These are phyloP conservation scores for Deinandra increscens DNA, from an alignment of 129 eudicot species.

Conservation along the genomic window DNA sequence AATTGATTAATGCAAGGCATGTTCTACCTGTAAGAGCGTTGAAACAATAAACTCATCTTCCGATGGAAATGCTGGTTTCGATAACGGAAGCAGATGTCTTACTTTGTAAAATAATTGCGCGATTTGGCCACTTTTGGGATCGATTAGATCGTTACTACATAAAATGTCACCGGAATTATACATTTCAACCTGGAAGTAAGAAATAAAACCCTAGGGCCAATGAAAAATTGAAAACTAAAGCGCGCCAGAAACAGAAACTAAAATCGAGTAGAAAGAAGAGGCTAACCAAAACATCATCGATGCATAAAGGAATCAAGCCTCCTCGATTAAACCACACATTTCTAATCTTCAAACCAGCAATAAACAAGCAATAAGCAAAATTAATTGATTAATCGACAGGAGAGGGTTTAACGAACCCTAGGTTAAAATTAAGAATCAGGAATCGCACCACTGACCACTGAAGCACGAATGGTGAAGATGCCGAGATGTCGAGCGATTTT, in stretches of 20 bases:
- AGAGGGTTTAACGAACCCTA: constrained; percentile 13
- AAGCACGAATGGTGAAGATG: constrained; percentile 54
- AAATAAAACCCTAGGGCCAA: background rate
- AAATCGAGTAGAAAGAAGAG: background rate
- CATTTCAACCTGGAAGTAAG: constrained; percentile 65
- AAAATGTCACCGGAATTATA: constrained; percentile 59
- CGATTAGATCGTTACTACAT: constrained; percentile 33
- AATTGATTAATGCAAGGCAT: constrained; percentile 11
- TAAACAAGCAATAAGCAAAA: background rate
- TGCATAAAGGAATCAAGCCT: constrained; percentile 73
- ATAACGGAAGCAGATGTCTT: constrained; percentile 32
- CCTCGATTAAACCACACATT: constrained; percentile 69
- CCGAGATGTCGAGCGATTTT: constrained; percentile 55
- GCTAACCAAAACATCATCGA: constrained; percentile 67
- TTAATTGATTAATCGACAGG: background rate
- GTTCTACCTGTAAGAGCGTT: constrained; percentile 37
- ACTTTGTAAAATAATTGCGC: constrained; percentile 48
- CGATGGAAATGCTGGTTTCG: constrained; percentile 31
- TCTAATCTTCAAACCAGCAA: constrained; percentile 28
- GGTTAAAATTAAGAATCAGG: background rate
- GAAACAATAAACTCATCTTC: constrained; percentile 52
- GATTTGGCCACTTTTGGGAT: constrained; percentile 52
- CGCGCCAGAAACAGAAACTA: background rate
- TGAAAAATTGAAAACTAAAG: background rate
- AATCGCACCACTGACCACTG: constrained; percentile 39